Percentiles rank a stretch among this genome's conserved stretches.
Evolutionary conservation across 1,284 basidiomycete species (phyloP).

Genomic region (Cryptococcus depauperatus): DNA sequence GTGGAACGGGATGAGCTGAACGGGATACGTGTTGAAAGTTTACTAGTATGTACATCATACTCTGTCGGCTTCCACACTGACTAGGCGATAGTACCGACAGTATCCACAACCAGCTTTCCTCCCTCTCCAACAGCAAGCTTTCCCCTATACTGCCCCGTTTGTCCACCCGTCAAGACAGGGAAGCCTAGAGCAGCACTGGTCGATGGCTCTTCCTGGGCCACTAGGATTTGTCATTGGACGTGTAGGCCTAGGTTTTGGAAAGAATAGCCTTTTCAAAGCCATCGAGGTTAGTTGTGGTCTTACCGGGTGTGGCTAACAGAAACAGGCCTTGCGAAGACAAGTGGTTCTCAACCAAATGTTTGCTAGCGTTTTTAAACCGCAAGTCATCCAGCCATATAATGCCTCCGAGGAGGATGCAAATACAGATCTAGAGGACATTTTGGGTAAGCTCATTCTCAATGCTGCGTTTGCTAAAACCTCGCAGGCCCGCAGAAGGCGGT

Average conservation of each 20-base stretch:
- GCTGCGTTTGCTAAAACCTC: background rate
- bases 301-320: background rate
- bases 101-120: slow-evolving; percentile 2
- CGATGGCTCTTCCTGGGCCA: slow-evolving; percentile 29
- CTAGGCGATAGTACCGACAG: slow-evolving; percentile 7
- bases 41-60: background rate
- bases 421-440: background rate
- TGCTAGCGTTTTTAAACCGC: slow-evolving; percentile 13
- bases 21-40: background rate
- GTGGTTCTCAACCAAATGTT: slow-evolving; percentile 27
- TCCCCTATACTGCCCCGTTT: slow-evolving; percentile 29
- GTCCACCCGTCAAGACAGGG: slow-evolving; percentile 10
- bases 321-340: slow-evolving; percentile 21
- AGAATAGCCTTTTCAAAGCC: slow-evolving; percentile 11
- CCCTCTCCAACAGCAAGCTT: slow-evolving; percentile 8
- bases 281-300: slow-evolving; percentile 8
- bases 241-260: slow-evolving; percentile 16
- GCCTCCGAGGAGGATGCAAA: background rate
- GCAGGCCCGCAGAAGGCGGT: slow-evolving; percentile 4
- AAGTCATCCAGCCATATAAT: background rate
- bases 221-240: slow-evolving; percentile 33
- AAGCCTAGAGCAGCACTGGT: slow-evolving; percentile 30
- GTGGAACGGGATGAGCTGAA: background rate
- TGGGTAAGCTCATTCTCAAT: background rate
- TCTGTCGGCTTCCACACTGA: background rate